phyloP scores from a whole-genome alignment of 331 rosid species.

The Saraca asoca region DNA sequence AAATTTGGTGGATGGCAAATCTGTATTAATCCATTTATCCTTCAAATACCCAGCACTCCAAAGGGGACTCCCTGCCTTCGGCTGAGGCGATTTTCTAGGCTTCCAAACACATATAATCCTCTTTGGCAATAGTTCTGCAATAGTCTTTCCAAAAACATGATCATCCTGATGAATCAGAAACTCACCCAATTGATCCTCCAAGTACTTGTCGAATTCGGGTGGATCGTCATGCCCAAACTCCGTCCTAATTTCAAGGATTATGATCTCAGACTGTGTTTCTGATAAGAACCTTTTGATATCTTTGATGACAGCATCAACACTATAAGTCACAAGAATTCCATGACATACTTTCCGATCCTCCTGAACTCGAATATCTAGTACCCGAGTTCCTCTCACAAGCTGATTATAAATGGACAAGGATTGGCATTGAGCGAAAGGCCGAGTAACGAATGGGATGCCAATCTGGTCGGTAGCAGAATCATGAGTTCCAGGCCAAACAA shows the following conservation, averaged over 20 bases:
- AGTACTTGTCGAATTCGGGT: slow-evolving; percentile 63
- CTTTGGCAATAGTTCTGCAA: slow-evolving; percentile 66
- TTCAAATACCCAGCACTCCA: slow-evolving; percentile 69
- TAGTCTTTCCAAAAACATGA: slow-evolving; percentile 52
- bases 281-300: slow-evolving; percentile 63
- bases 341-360: slow-evolving; percentile 70
- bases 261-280: slow-evolving; percentile 65
- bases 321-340: slow-evolving; percentile 71
- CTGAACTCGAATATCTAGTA: slow-evolving; percentile 72
- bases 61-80: slow-evolving; percentile 57
- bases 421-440: slow-evolving; percentile 94
- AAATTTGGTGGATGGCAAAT: slow-evolving; percentile 80
- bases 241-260: slow-evolving; percentile 76
- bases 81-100: slow-evolving; percentile 69
- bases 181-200: slow-evolving; percentile 66
- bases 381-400: slow-evolving; percentile 56
- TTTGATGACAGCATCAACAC: slow-evolving; percentile 55
- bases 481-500: slow-evolving; percentile 93
- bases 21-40: slow-evolving; percentile 88
- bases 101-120: slow-evolving; percentile 83
- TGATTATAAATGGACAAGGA: slow-evolving; percentile 68
- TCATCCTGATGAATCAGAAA: slow-evolving; percentile 69
- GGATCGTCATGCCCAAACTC: slow-evolving; percentile 85
- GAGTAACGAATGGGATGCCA: slow-evolving; percentile 68
- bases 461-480: slow-evolving; percentile 84